Base-by-base conservation (phyloP, 2,329 filamentous ascomycete genomes). In the Akanthomyces lecanii region DNA sequence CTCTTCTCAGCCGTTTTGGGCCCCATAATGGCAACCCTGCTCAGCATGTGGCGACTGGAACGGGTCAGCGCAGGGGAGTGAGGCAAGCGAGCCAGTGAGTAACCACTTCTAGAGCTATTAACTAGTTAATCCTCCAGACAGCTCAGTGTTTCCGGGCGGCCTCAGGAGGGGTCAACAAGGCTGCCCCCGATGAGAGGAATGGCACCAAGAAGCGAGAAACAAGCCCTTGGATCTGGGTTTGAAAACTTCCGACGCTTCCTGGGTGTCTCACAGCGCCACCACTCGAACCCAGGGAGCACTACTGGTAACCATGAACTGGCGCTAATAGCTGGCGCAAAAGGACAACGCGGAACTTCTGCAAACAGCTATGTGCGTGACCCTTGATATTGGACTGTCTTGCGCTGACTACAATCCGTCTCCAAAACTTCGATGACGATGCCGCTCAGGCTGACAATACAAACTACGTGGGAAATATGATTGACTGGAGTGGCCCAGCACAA, bases 21-120 rank as follows among this genome's bases (percentile, higher is more conserved):
- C 25, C 40, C 58, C 50, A 61, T 61, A 42, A 45, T 28, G 23
- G 21, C 5, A 36, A 45, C n/a, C 58, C 48, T 61, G 58, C 38
- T 14, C 38, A 47, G 36, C 38, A 53, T 61, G 58, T 53, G 58
- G 57, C 36, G 14, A 52, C 25, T 53, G 21, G 8, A 55, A 23
- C 6, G 16, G 14, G 8, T n/a, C 7, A 42, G 14, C 36, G 5
- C 38, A 14, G 36, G 23, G 25, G 8, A 28, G 36, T 23, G 3
- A 30, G 14, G 36, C n/a, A 42, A 23, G 38, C 12, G 36, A 36
- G 33, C 33, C 33, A 36, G 33, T 11, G 8, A 36, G 4, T 11
- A 36, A 36, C 33, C 10, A 36, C 5, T 36, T 36, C 33, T 36
- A 36, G 33, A 36, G 33, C 33, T 36, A 11, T 2, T 36, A 7